These are phyloP conservation scores for Volvariella surrecta DNA, from an alignment of 1,284 basidiomycete species.

Conservation along the genomic window DNA sequence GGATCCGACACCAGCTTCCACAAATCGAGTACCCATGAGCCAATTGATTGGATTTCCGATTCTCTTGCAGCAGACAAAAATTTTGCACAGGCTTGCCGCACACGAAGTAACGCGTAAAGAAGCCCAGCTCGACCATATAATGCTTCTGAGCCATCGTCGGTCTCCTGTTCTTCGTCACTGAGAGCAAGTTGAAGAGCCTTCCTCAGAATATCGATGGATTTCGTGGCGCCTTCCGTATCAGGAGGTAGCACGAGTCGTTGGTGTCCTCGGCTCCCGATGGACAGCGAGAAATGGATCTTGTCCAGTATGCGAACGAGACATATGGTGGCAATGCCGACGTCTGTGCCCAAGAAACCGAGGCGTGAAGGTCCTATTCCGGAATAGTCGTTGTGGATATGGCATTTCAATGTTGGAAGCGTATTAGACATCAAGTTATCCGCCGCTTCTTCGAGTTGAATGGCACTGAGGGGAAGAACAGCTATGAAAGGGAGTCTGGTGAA, in stretches of 20 bases:
- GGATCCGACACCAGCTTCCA: slow-evolving; percentile 19
- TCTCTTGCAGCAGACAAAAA: not conserved
- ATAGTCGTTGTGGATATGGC: too few species aligned
- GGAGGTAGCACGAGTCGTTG: not conserved
- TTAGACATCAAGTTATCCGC: too few species aligned
- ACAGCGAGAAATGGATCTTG: slow-evolving; percentile 1
- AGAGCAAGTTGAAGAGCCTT: slow-evolving; percentile 7
- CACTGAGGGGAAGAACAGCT: too few species aligned
- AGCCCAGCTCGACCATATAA: slow-evolving; percentile 50
- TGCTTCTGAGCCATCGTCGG: slow-evolving; percentile 41
- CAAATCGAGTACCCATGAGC: slow-evolving; percentile 4
- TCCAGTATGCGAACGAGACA: slow-evolving; percentile 5
- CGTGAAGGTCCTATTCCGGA: too few species aligned
- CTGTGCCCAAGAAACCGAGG: slow-evolving; percentile 26
- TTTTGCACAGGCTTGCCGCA: slow-evolving; percentile 19
- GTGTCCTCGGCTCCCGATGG: slow-evolving; percentile 3
- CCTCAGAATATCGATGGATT: too few species aligned
- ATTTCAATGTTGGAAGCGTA: too few species aligned
- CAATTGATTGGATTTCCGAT: not conserved
- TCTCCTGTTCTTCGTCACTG: slow-evolving; percentile 14
- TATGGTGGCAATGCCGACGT: slow-evolving; percentile 23
- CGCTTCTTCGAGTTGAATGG: too few species aligned
- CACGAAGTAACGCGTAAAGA: slow-evolving; percentile 38
- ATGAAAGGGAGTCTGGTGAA: too few species aligned
- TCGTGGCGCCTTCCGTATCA: not conserved